Evolutionary conservation across 1,284 basidiomycete species (phyloP), one percentile per base, ranked within the genome.

Genomic region (Xerocomus amazonicus): DNA sequence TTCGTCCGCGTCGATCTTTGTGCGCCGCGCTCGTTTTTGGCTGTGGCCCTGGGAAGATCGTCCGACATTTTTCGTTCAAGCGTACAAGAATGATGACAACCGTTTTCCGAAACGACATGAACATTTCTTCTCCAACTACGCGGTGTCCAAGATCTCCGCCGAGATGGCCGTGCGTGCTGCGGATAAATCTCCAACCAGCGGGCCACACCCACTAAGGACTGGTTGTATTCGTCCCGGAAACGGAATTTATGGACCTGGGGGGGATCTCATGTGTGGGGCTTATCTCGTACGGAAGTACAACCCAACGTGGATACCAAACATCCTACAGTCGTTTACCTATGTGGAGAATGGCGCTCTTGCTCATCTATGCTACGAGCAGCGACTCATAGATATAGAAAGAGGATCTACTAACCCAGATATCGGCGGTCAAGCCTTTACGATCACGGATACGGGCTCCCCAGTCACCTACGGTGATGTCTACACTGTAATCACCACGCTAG

Each of bases 221-320:
- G 87, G 87, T 0, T 82, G 78, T 54, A 71, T 90, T 35, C 78
- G 87, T 13, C 87, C 87, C 3, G 85, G 86, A 0, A 89, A 89
- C 55, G 86, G 83, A 0, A 68, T 87, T 1, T 89, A 79, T 61
- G 87, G 86, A 2, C 80, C 85, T 2, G 79, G 85, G 23, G 87
- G 87, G 3, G 87, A 89, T 61, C 74, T 83, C 57, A 61, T 86
- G 10, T 79, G 77, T 47, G 83, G 78, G 10, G 76, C 78, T 13
- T 83, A 82, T 59, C 75, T 89, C 29, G 70, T 76, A 3, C 76
- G 81, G 33, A 69, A 76, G 59, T 63, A 68, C 47, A 87, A 84
- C 58, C 81, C 80, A 0, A 77, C 79, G 0, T 90, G 85, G 85
- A 73, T 81, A 27, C 55, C 60, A 2, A 71, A 73, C 55, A 74